A percentile compares a stretch with the other conserved stretches of the same genome.
Conservation (phyloP, 2,329 filamentous ascomycete genomes). For the Chrysosporium keratinophilum region DNA sequence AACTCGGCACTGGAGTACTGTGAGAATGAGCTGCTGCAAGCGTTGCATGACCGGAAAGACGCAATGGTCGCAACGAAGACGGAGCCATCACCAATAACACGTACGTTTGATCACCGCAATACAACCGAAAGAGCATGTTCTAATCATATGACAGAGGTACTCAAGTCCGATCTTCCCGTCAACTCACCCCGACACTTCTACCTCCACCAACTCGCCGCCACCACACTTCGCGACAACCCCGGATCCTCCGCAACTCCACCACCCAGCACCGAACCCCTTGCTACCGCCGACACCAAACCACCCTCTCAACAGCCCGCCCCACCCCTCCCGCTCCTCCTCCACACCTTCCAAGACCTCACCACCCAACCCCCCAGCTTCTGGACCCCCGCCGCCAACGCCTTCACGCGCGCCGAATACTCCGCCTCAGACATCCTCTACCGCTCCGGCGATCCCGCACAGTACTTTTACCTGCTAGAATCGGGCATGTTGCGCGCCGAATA, state of each 20-base stretch:
- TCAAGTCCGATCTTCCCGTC: slow-evolving; percentile 40
- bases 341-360: slow-evolving; percentile 86
- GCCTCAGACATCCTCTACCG: slow-evolving; percentile 66
- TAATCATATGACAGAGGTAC: slow-evolving; percentile 1
- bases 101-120: background rate
- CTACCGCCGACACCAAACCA: slow-evolving; percentile 10
- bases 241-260: slow-evolving; percentile 2
- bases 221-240: slow-evolving; percentile 56
- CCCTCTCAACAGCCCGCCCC: slow-evolving; percentile 67
- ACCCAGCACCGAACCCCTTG: background rate
- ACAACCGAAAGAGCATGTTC: background rate
- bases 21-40: slow-evolving; percentile 84
- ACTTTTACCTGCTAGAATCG: slow-evolving; percentile 82
- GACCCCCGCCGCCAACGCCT: slow-evolving; percentile 70
- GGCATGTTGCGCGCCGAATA: slow-evolving; percentile 88
- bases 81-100: background rate
- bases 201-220: slow-evolving; percentile 66
- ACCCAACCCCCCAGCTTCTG: slow-evolving; percentile 88
- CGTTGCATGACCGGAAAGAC: slow-evolving; percentile 62
- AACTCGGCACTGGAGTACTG: slow-evolving; percentile 90
- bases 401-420: slow-evolving; percentile 55
- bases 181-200: slow-evolving; percentile 73
- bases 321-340: slow-evolving; percentile 80
- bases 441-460: slow-evolving; percentile 63
- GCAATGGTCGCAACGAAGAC: background rate